These are phyloP conservation scores for Mallotus japonicus DNA, from an alignment of 441 rosid species.

Conservation along the genomic window DNA sequence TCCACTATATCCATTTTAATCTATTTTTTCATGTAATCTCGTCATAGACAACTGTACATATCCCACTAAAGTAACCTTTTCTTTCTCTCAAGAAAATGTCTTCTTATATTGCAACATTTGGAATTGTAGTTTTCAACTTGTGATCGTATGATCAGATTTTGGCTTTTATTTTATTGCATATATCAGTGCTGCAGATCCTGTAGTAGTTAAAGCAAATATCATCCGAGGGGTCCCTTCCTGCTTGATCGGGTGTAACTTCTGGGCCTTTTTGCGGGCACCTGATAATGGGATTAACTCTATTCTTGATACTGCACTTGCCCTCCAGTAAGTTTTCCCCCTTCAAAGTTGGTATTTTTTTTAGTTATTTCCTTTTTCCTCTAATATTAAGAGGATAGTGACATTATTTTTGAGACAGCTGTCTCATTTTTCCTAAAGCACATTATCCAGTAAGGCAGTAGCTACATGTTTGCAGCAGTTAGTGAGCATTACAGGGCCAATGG, in stretches of 20 bases:
- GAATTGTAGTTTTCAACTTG: not conserved
- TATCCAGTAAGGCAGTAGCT: too few relatives aligned
- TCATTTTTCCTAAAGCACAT: too few relatives aligned
- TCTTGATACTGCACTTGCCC: conserved; percentile 83
- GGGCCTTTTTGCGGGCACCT: conserved; percentile 59
- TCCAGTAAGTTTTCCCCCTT: conserved; percentile 47
- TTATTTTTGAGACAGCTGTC: too few relatives aligned
- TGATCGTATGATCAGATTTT: conserved; percentile 2
- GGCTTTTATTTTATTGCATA: conserved; percentile 15
- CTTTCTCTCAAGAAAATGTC: not conserved
- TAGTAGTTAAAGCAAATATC: conserved; percentile 72
- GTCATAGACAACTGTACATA: not conserved
- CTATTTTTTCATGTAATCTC: not conserved
- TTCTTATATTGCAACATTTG: not conserved
- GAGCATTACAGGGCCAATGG: too few relatives aligned
- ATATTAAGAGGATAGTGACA: too few relatives aligned
- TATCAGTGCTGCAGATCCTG: conserved; percentile 88
- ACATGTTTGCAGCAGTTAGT: too few relatives aligned
- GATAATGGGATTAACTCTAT: conserved; percentile 58
- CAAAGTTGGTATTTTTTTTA: not conserved
- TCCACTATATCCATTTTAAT: not conserved
- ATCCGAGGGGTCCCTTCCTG: conserved; percentile 80
- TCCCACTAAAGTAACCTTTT: not conserved
- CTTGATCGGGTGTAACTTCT: conserved; percentile 43
- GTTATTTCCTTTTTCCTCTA: not conserved